phyloP scores from a whole-genome alignment of 2,329 filamentous ascomycete species.

The Cladosporium sp. region DNA sequence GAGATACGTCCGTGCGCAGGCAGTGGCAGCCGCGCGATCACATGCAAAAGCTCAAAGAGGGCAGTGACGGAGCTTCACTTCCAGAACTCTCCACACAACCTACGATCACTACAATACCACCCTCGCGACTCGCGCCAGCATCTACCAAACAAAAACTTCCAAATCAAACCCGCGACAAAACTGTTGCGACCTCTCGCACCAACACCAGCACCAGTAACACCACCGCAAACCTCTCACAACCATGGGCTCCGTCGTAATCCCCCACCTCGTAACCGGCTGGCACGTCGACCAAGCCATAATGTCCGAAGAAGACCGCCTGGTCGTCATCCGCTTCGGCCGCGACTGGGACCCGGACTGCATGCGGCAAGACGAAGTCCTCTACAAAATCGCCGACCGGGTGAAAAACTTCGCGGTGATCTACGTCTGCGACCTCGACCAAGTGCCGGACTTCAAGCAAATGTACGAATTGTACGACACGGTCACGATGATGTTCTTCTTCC shows the following conservation, averaged over 20 bases:
- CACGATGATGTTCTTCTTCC: constrained; percentile 97
- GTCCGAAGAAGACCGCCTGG: constrained; percentile 85
- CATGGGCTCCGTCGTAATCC: constrained; percentile 86
- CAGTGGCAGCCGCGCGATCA: background rate
- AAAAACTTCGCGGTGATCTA: constrained; percentile 95
- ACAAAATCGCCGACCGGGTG: constrained; percentile 88
- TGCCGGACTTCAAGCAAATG: constrained; percentile 95
- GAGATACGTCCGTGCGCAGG: background rate
- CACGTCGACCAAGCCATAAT: constrained; percentile 97
- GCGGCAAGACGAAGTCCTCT: constrained; percentile 89
- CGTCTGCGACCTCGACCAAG: constrained; percentile 87
- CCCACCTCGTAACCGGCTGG: constrained; percentile 90
- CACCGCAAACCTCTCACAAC: constrained; percentile 16
- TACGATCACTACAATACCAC: background rate
- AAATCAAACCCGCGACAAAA: background rate
- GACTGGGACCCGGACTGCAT: constrained; percentile 82
- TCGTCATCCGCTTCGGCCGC: constrained; percentile 90
- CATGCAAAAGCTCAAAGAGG: background rate
- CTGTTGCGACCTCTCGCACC: background rate
- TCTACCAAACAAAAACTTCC: background rate
- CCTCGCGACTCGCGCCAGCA: background rate
- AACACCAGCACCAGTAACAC: background rate
- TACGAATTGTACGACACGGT: constrained; percentile 80
- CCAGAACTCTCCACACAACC: background rate
- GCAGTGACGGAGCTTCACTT: background rate